Percentiles rank a stretch among this genome's conserved stretches.
phyloP scores from a whole-genome alignment of 495 filamentous ascomycete species.

The Aspergillus cristatus region DNA sequence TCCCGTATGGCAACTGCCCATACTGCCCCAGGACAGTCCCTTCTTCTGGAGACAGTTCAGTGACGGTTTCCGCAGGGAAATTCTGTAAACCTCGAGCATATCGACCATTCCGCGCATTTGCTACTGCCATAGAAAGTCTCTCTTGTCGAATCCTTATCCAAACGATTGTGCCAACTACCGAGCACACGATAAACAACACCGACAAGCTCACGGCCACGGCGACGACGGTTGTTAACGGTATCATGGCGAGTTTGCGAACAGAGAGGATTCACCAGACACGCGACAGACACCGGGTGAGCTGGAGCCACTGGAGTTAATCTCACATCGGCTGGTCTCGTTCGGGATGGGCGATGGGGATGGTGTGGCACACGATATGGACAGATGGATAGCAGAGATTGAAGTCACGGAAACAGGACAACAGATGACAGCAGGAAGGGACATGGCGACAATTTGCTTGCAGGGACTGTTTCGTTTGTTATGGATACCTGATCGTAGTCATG shows the following conservation, averaged over 20 bases:
- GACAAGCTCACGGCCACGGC: conserved; percentile 35
- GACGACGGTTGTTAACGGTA: conserved; percentile 26
- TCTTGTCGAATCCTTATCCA: conserved; percentile 35
- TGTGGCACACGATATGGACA: too few species aligned
- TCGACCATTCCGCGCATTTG: conserved; percentile 16
- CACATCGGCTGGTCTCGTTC: too few species aligned
- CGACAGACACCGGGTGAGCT: background rate
- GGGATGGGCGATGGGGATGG: too few species aligned
- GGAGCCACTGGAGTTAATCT: too few species aligned
- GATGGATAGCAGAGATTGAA: too few species aligned
- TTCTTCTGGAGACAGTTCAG: conserved; percentile 27
- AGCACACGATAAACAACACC: conserved; percentile 27
- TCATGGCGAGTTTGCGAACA: conserved; percentile 16
- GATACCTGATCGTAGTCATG: conserved; percentile 12
- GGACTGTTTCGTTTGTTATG: conserved; percentile 27
- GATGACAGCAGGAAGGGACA: conserved; percentile 8
- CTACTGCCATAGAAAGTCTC: conserved; percentile 22
- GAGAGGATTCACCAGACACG: conserved; percentile 1
- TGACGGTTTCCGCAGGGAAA: conserved; percentile 26
- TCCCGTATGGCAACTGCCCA: conserved; percentile 30
- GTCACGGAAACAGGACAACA: conserved; percentile 9
- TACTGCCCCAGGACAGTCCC: conserved; percentile 26
- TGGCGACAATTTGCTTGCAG: conserved; percentile 2
- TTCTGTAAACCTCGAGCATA: conserved; percentile 16
- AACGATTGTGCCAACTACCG: conserved; percentile 25